Evolutionary conservation across 1,284 basidiomycete species (phyloP), one percentile per base, ranked within the genome.

Genomic region (Ustilago nuda): DNA sequence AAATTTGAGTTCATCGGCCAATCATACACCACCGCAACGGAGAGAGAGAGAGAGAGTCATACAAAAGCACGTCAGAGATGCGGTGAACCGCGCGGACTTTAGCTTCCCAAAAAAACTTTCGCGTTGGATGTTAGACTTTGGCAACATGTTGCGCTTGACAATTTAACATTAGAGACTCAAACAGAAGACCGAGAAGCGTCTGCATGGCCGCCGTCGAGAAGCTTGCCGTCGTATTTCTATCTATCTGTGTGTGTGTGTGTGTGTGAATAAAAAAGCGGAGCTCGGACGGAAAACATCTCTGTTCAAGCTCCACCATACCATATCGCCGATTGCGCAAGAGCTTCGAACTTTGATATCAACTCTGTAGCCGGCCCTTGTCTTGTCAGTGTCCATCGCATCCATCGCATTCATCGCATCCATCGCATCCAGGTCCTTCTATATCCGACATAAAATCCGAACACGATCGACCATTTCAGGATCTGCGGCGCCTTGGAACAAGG

Each of bases 1-100:
- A 48, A 62, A 30, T 62, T 46, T 23, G 33, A 23, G 32, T 41
- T 56, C 43, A 61, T 61, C 60, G 61, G 61, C 61, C 36, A 56
- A 54, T 35, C 23, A 46, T 4, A 27, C 37, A 45, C 13, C 9
- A 27, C 23, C 3, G 23, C 23, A 27, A 27, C 23, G 23, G 23
- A 27, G 3, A 27, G 23, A 23, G 23, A 27, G 23, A 27, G 23
- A 27, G 23, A 27, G 23, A 23, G 23, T 23, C 2, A 23, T 23
- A 27, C 23, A 55, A 61, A 56, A 62, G 61, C 61, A 62, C 61
- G 61, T 62, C 61, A 62, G 53, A 48, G 54, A 23, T 37, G 51
- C 53, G 48, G 30, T 23, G 35, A 5, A 9, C 35, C 33, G 36
- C 37, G 56, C 63, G 63, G 63, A 65, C 39, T 65, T 65, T 58